Percentiles rank a stretch among this genome's conserved stretches.
phyloP scores from a whole-genome alignment of 106 monocot genomes.

The Triglochin maritima region DNA sequence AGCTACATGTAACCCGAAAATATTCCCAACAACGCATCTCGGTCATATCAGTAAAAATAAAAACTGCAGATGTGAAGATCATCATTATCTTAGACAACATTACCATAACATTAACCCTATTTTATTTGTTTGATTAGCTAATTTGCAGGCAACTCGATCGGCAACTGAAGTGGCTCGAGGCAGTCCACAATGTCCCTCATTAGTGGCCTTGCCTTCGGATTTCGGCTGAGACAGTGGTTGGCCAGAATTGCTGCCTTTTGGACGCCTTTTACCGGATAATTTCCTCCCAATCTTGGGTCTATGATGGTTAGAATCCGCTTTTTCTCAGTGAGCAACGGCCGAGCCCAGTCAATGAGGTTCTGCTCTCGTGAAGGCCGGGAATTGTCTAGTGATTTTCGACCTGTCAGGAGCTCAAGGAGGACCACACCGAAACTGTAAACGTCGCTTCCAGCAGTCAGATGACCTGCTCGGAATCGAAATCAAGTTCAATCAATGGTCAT shows the following conservation, averaged over 20 bases:
- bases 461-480: conserved; percentile 27
- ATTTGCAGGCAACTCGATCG: not conserved
- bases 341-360: conserved; percentile 66
- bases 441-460: conserved; percentile 79
- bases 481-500: too few species aligned
- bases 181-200: conserved; percentile 82
- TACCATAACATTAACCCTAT: too few species aligned
- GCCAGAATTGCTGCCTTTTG: conserved; percentile 68
- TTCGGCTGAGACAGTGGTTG: conserved; percentile 57
- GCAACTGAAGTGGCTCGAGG: conserved; percentile 60
- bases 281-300: conserved; percentile 49
- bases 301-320: conserved; percentile 47
- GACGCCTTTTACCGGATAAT: conserved; percentile 49
- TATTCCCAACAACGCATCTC: too few species aligned
- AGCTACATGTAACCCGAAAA: too few species aligned
- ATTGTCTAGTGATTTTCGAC: conserved; percentile 60
- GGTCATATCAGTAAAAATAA: too few species aligned
- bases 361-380: conserved; percentile 56
- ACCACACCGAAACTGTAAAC: conserved; percentile 94
- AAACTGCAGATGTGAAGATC: too few species aligned
- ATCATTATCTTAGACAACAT: too few species aligned
- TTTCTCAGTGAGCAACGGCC: conserved; percentile 51
- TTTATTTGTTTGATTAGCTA: too few species aligned
- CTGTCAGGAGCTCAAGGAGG: conserved; percentile 75
- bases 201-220: conserved; percentile 87